Conservation (phyloP, 192 early-diverging fungal genomes). For the Helicostylum pulchrum region DNA sequence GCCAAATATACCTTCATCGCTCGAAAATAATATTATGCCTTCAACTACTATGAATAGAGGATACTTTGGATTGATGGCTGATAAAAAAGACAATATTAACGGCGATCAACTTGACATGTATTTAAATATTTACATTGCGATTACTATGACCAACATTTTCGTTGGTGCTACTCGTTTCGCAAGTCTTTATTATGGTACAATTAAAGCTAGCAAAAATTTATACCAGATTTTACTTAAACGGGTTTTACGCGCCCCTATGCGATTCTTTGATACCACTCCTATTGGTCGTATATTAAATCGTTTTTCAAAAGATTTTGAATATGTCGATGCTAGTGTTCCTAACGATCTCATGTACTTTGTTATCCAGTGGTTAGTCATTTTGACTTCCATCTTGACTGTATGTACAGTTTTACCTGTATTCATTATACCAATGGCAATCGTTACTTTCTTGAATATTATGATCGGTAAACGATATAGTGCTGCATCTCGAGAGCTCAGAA, state of each 20-base stretch:
- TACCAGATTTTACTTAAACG: slow-evolving; percentile 53
- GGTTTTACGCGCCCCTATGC: slow-evolving; percentile 66
- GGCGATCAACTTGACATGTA: slow-evolving; percentile 38
- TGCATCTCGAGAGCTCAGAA: slow-evolving; percentile 77
- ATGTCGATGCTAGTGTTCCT: slow-evolving; percentile 62
- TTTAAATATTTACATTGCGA: slow-evolving; percentile 55
- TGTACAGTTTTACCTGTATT: slow-evolving; percentile 65
- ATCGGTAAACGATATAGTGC: slow-evolving; percentile 59
- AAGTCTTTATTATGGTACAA: slow-evolving; percentile 38
- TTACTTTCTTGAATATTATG: slow-evolving; percentile 43
- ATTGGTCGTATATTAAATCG: slow-evolving; percentile 85
- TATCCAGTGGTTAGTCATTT: slow-evolving; percentile 42
- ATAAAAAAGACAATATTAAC: no score
- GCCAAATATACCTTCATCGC: background rate
- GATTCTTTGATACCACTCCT: slow-evolving; percentile 87
- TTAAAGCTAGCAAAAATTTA: slow-evolving; percentile 53
- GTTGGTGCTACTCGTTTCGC: slow-evolving; percentile 26
- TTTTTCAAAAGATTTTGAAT: slow-evolving; percentile 83
- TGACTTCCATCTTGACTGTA: slow-evolving; percentile 56
- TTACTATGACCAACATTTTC: slow-evolving; percentile 38
- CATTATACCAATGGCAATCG: slow-evolving; percentile 38
- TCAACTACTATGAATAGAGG: background rate
- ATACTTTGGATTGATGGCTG: no score
- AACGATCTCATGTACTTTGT: slow-evolving; percentile 48
- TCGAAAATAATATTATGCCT: slow-evolving; percentile 46